Evolutionary conservation across 495 filamentous ascomycete genomes (phyloP), one percentile per base, ranked within the genome.

Genomic region (Aspergillus incahuasiensis): DNA sequence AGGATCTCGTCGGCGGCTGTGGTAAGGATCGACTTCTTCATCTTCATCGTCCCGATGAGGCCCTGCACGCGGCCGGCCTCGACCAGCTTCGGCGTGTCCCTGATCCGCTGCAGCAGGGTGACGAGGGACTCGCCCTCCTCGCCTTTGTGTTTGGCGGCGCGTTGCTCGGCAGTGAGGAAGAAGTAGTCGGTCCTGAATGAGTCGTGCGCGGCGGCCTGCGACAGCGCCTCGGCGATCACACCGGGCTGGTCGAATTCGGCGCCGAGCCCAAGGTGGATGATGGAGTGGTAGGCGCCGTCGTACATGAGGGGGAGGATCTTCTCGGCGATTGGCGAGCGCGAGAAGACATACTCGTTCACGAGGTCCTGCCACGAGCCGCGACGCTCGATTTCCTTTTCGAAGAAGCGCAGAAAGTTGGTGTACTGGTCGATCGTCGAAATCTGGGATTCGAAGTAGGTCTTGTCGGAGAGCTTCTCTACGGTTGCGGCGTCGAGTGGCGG

Each of bases 181-280:
- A 43, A 68, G 57, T 19, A 48, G 24, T 1, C 55, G 53, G 21
- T 64, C 57, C 46, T 56, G 8, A 40, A 25, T 42, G 53, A 28
- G 30, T 64, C 49, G 56, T 76, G 68, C 8, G 47, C 35, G 6
- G 69, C 66, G 0, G 72, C 70, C 48, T 71, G 69, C 3, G 74
- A 71, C 15, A 76, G 65, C 5, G 47, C 68, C 57, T 74, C 63
- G 11, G 73, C 73, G 9, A 73, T 56, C 28, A 75, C 57, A 19
- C 34, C 49, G 9, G 71, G 65, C 53, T 67, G 68, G 19, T 69
- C 55, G 51, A 74, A 75, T 51, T 75, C 73, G 32, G 74, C 43
- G 28, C 65, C 73, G n/a, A 69, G 60, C n/a, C 66, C 68, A 16
- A 75, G 54, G 42, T 74, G 73, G 57, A 75, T 75, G 50, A 75